These are phyloP conservation scores for Benincasa hispida DNA, from an alignment of 306 rosid species.

Conservation along the genomic window DNA sequence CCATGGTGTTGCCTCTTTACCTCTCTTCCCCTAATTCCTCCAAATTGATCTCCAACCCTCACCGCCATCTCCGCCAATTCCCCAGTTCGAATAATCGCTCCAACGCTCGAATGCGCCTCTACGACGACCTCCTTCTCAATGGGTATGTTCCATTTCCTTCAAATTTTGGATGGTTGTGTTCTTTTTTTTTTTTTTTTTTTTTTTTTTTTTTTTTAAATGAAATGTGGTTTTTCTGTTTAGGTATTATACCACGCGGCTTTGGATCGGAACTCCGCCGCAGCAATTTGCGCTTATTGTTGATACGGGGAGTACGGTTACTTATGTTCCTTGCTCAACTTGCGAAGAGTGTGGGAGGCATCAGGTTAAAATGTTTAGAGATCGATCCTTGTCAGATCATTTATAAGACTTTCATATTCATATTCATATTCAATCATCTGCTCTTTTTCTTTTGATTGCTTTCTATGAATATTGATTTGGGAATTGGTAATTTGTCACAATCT, in stretches of 20 bases:
- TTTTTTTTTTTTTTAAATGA: neutral
- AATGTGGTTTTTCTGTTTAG: constrained; percentile 18
- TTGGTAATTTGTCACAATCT: neutral
- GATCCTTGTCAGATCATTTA: neutral
- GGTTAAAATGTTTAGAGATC: constrained; percentile 12
- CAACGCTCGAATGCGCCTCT: constrained; percentile 79
- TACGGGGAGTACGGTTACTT: constrained; percentile 92
- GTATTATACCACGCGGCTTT: constrained; percentile 77
- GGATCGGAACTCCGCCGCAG: constrained; percentile 98
- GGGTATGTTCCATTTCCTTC: constrained; percentile 34
- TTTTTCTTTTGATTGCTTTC: neutral
- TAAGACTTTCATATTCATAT: neutral
- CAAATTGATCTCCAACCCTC: constrained; percentile 16
- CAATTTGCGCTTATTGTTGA: constrained; percentile 84
- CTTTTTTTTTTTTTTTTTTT: neutral
- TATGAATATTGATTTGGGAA: neutral
- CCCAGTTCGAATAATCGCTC: constrained; percentile 65
- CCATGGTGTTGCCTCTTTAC: constrained; percentile 67
- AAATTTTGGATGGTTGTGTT: neutral
- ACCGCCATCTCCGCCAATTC: constrained; percentile 54
- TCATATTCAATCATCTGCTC: constrained; percentile 2
- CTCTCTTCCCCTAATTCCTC: constrained; percentile 37
- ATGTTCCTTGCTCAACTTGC: constrained; percentile 84
- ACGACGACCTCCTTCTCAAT: constrained; percentile 80
- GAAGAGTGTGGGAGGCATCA: constrained; percentile 67